Conservation (phyloP, 2,329 filamentous ascomycete species). For the Colletotrichum karsti region DNA sequence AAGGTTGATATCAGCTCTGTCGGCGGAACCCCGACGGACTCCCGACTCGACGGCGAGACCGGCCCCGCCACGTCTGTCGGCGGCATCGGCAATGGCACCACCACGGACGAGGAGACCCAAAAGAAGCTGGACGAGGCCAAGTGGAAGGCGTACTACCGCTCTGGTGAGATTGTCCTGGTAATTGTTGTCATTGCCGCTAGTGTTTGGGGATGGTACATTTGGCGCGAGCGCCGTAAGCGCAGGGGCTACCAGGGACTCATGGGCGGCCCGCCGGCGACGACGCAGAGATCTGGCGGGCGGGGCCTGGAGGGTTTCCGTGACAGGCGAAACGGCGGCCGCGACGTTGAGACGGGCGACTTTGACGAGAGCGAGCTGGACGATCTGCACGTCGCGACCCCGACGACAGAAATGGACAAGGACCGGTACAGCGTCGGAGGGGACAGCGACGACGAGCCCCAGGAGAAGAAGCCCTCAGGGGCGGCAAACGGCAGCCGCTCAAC, state of each 20-base stretch:
- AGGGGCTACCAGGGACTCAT: conserved; percentile 63
- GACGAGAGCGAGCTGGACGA: conserved; percentile 73
- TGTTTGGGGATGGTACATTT: conserved; percentile 79
- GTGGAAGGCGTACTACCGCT: conserved; percentile 89
- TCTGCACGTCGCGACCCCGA: conserved; percentile 60
- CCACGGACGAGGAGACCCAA: conserved; percentile 72
- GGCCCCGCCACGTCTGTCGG: conserved; percentile 81
- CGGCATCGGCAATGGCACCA: conserved; percentile 68
- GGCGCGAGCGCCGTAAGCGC: conserved; percentile 66
- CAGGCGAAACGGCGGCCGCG: conserved; percentile 54
- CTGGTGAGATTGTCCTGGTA: conserved; percentile 84
- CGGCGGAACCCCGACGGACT: conserved; percentile 81
- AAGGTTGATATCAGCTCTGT: conserved; percentile 90
- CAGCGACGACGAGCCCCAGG: conserved; percentile 60
- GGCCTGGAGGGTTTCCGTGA: conserved; percentile 56
- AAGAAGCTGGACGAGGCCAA: conserved; percentile 82
- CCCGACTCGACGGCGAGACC: conserved; percentile 85
- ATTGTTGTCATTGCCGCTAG: conserved; percentile 79
- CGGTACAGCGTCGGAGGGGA: conserved; percentile 66
- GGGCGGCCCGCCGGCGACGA: conserved; percentile 42
- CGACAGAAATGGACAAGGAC: conserved; percentile 47
- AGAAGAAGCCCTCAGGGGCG: conserved; percentile 24
- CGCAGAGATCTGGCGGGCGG: conserved; percentile 36
- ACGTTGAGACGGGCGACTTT: conserved; percentile 71
- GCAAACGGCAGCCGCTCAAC: conserved; percentile 26